Evolutionary conservation across 768 basidiomycete species (phyloP).

Genomic region (Mycena chlorophos): DNA sequence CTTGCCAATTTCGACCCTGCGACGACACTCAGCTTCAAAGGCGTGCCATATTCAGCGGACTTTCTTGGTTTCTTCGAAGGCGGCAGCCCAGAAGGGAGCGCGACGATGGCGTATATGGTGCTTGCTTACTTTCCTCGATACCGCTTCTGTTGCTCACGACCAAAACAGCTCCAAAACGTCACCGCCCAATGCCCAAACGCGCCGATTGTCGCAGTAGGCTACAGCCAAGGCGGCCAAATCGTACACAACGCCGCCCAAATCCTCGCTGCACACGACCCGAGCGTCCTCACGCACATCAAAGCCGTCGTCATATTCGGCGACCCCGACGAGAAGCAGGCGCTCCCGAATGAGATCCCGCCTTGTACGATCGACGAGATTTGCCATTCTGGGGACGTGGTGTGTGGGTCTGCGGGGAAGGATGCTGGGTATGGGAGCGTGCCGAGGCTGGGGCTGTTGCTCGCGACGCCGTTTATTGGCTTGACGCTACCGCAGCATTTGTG

Average conservation of each 20-base stretch:
- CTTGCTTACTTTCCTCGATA: conserved; percentile 13
- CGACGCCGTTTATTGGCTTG: not conserved
- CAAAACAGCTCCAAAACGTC: conserved; percentile 1
- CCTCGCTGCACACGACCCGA: conserved; percentile 28
- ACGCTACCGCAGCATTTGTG: not conserved
- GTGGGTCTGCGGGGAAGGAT: conserved; percentile 11
- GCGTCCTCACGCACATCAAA: conserved; percentile 28
- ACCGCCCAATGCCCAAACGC: conserved; percentile 9
- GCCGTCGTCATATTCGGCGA: conserved; percentile 40
- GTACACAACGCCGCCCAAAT: conserved; percentile 37
- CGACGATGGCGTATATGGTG: conserved; percentile 37
- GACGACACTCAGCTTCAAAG: conserved; percentile 34
- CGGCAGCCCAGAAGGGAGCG: conserved; percentile 35
- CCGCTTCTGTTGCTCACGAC: conserved; percentile 4
- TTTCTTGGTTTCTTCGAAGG: conserved; percentile 39
- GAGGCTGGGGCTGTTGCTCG: not conserved
- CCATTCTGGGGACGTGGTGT: conserved; percentile 34
- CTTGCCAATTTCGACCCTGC: conserved; percentile 29
- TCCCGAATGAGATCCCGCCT: conserved; percentile 29
- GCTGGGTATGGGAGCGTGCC: not conserved
- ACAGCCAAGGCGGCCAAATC: conserved; percentile 33
- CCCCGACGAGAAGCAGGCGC: conserved; percentile 32
- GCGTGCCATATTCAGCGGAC: conserved; percentile 38
- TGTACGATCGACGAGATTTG: conserved; percentile 32
- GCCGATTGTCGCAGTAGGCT: conserved; percentile 27